Evolutionary conservation across 768 basidiomycete genomes (phyloP), one percentile per base, ranked within the genome.

Genomic region (Suillus cothurnatus): DNA sequence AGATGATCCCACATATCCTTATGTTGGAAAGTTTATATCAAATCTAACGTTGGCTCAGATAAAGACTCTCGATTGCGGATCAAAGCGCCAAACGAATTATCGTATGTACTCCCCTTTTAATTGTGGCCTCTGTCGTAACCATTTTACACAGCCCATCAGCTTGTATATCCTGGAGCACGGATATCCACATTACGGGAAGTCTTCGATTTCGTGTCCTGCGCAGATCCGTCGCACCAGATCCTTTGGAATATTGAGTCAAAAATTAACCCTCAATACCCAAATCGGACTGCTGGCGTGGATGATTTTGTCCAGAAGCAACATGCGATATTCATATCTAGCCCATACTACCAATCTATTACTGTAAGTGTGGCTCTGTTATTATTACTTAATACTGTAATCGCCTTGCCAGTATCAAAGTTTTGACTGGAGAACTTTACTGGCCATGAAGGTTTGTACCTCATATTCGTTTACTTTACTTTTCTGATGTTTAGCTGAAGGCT

Each of bases 231-330:
- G 45, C 86, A 87, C 62, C 77, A 79, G 60, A 81, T 93, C 41
- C 75, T 80, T 43, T 92, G 88, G 84, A 93, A 93, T 72, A 89
- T 94, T 67, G 93, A 94, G 78, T 90, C 89, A 19, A 92, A 92
- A 73, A 83, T 91, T 64, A 82, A 91, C 66, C 78, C 90, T 5
- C 79, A 74, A n/a, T 69, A 78, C 60, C 81, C 84, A 6, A 81
- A 84, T 67, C 78, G 79, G 45, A 90, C 90, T 21, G 78, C 76
- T 19, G 73, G 79, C 21, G 86, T 87, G 21, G 77, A 85, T 21
- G 85, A 85, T 61, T 92, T 92, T 70, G 90, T 91, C 11, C 76
- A 74, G 60, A 82, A 80, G 39, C 90, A 92, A 70, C 81, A 88
- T 69, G 83, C 81, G 11, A 75, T 83, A 49, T 91, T 92, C 69